A percentile compares a stretch with the other conserved stretches of the same genome.
Conservation (phyloP, 345 rosid genomes). For the Microthlaspi erraticum region DNA sequence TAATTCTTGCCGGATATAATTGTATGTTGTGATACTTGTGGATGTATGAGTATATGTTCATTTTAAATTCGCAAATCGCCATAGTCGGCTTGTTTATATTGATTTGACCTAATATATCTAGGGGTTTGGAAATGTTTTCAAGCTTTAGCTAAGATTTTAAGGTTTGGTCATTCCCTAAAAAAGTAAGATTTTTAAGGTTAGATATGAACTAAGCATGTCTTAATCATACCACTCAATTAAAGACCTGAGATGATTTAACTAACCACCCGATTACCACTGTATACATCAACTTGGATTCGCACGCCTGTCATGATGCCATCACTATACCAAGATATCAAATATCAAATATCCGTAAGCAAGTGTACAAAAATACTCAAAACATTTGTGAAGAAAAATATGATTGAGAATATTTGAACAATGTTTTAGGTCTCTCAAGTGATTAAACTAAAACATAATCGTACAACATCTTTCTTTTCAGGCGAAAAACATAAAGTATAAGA, state of each 20-base stretch:
- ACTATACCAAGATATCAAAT: not conserved
- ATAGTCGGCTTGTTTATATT: not conserved
- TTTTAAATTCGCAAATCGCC: not conserved
- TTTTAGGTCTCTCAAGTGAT: slow-evolving; percentile 14
- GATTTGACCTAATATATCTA: slow-evolving; percentile 20
- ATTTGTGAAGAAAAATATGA: not conserved
- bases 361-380: not conserved
- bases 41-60: not conserved
- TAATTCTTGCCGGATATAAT: not conserved
- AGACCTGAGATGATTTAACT: slow-evolving; percentile 27
- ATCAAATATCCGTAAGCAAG: not conserved
- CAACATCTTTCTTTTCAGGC: not conserved
- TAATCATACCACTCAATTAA: slow-evolving; percentile 44
- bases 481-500: slow-evolving; percentile 16
- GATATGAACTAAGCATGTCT: slow-evolving; percentile 44
- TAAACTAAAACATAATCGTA: slow-evolving; percentile 12
- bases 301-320: slow-evolving; percentile 34
- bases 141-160: not conserved
- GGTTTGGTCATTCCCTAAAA: slow-evolving; percentile 22
- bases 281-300: slow-evolving; percentile 29
- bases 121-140: slow-evolving; percentile 5
- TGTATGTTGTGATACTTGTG: not conserved
- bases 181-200: slow-evolving; percentile 39
- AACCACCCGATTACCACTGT: slow-evolving; percentile 30
- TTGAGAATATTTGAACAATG: not conserved